phyloP scores from a whole-genome alignment of 1,284 basidiomycete species.

The Exobasidium cylindrosporum region DNA sequence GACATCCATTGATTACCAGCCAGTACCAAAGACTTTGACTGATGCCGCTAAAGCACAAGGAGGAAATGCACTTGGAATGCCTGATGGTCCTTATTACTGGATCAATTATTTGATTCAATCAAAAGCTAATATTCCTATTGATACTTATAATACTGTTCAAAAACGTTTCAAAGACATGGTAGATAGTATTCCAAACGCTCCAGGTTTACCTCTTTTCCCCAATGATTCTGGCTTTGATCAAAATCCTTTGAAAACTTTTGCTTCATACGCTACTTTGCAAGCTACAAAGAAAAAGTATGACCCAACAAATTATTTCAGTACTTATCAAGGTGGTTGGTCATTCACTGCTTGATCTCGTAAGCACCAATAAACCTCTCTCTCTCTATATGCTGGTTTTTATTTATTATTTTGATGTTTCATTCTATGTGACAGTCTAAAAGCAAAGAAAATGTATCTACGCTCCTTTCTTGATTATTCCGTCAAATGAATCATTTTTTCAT shows the following conservation, averaged over 20 bases:
- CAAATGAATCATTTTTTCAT: no score
- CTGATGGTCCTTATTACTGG: slow-evolving; percentile 19
- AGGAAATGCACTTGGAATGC: slow-evolving; percentile 23
- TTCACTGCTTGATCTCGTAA: background rate
- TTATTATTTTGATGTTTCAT: no score
- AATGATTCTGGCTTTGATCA: slow-evolving; percentile 32
- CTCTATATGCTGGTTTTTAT: no score
- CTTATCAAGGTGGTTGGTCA: background rate
- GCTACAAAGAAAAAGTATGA: slow-evolving; percentile 23
- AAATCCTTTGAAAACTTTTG: slow-evolving; percentile 23
- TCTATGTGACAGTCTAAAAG: no score
- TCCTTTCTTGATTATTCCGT: no score
- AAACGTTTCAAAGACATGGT: slow-evolving; percentile 13
- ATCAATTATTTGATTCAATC: slow-evolving; percentile 16
- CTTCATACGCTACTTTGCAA: slow-evolving; percentile 22
- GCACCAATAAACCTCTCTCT: no score
- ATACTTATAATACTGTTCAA: background rate
- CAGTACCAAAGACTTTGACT: slow-evolving; percentile 11
- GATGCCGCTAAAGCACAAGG: slow-evolving; percentile 10
- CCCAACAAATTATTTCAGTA: slow-evolving; percentile 12
- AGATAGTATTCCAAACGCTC: slow-evolving; percentile 9
- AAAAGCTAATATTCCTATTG: background rate
- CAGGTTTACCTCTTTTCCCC: slow-evolving; percentile 30
- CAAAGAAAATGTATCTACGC: no score
- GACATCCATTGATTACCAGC: slow-evolving; percentile 16